Base-by-base conservation (phyloP, 2,329 filamentous ascomycete genomes). In the Scopulariopsis brevicaulis region DNA sequence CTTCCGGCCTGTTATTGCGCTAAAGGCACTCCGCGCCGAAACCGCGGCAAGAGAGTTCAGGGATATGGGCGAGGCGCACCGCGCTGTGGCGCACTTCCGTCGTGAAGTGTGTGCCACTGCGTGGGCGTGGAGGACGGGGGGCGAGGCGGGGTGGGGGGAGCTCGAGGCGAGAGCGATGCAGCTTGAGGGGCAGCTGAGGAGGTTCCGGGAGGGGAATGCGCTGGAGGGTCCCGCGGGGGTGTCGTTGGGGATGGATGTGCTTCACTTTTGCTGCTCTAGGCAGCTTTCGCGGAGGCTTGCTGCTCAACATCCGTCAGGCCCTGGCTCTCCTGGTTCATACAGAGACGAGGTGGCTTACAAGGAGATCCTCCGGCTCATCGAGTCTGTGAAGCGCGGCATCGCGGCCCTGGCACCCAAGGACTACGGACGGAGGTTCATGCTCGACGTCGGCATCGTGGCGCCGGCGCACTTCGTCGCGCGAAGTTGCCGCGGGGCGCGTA, bases 1-100 rank as follows among this genome's bases (percentile, higher is more conserved):
- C 22, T 63, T 63, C 46, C 59, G 61, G 24, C 64, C 64, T 2
- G 34, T 48, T 35, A 58, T 58, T 25, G 51, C 56, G 8, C 37
- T 54, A 14, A 54, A 58, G 37, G 18, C 54, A 15, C 52, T 28
- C 52, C 7, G 20, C 25, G 52, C 51, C 5, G 46, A 48, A 46
- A 37, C 37, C 18, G 24, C 48, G 4, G 37, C 35, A 14, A 51
- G 52, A n/a, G 52, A 46, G 51, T 25, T 50, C 14, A 24, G 34
- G n/a, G 52, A 34, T 28, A 22, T 54, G 20, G 20, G 50, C 5
- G 55, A 53, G 55, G 55, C 48, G n/a, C 56, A 58, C 24, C 52
- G 51, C 34, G 37, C 37, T 0, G 37, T 37, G 24, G 22, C 24
- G 51, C 56, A 58, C 20, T 54, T 54, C 28, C 35, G 8, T 15